These are phyloP conservation scores for Flueggea neowawraea DNA, from an alignment of 441 rosid species.

Conservation along the genomic window DNA sequence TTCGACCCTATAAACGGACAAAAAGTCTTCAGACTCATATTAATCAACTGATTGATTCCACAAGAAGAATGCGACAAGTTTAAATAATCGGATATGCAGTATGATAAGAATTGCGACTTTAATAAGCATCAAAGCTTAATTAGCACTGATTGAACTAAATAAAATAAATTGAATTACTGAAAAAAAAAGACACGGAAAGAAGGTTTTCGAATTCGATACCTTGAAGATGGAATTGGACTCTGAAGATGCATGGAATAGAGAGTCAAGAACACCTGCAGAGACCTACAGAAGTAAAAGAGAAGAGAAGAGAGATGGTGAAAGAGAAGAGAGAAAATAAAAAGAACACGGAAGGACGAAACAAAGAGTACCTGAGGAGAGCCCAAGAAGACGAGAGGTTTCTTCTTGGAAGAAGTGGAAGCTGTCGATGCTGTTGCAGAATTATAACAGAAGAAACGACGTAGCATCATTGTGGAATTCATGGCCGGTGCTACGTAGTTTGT, in stretches of 20 bases:
- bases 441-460: conserved; percentile 73
- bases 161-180: too few relatives aligned
- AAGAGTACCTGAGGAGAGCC: conserved; percentile 81
- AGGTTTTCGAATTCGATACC: conserved; percentile 28
- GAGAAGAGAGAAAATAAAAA: background rate
- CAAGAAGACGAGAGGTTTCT: conserved; percentile 76
- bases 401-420: conserved; percentile 41
- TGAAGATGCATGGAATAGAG: conserved; percentile 66
- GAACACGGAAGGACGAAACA: too few relatives aligned
- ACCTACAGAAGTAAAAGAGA: conserved; percentile 35
- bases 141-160: too few relatives aligned
- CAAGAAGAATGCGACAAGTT: too few relatives aligned
- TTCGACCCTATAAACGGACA: too few relatives aligned
- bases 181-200: too few relatives aligned
- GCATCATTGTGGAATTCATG: conserved; percentile 20
- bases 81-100: too few relatives aligned
- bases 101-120: too few relatives aligned
- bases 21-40: too few relatives aligned
- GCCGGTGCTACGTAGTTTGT: too few relatives aligned
- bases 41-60: too few relatives aligned
- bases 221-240: conserved; percentile 62
- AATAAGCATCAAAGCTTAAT: too few relatives aligned
- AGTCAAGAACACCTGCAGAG: conserved; percentile 74
- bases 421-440: conserved; percentile 22
- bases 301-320: background rate